phyloP scores from a whole-genome alignment of 2,329 filamentous ascomycete genomes.

The Alternaria incomplexa region DNA sequence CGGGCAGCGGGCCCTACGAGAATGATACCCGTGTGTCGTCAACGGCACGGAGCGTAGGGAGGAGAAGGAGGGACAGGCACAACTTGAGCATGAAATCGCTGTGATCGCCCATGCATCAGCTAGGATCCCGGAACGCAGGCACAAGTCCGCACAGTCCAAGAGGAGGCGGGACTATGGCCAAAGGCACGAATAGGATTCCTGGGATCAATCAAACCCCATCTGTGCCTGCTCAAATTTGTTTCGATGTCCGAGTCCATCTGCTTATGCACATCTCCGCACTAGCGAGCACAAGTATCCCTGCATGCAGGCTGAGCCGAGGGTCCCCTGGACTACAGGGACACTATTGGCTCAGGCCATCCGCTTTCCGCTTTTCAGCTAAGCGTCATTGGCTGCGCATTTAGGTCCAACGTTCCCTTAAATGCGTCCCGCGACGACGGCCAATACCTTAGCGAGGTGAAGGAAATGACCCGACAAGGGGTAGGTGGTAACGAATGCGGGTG shows the following conservation, averaged over 20 bases:
- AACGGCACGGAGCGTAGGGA: slow-evolving; percentile 36
- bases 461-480: slow-evolving; percentile 32
- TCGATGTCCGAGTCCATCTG: slow-evolving; percentile 29
- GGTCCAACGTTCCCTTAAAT: slow-evolving; percentile 24
- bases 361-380: slow-evolving; percentile 7
- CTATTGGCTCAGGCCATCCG: slow-evolving; percentile 20
- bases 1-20: slow-evolving; percentile 16
- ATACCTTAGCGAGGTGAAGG: slow-evolving; percentile 29
- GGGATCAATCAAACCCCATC: slow-evolving; percentile 27
- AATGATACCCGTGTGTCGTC: slow-evolving; percentile 32
- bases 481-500: slow-evolving; percentile 15
- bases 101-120: slow-evolving; percentile 41
- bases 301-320: slow-evolving; percentile 30
- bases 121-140: slow-evolving; percentile 29
- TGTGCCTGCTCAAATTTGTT: slow-evolving; percentile 40
- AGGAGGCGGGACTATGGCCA: slow-evolving; percentile 32
- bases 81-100: slow-evolving; percentile 39
- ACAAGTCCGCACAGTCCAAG: slow-evolving; percentile 39
- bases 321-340: slow-evolving; percentile 10
- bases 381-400: slow-evolving; percentile 28
- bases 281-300: slow-evolving; percentile 40
- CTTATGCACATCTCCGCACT: slow-evolving; percentile 39
- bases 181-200: slow-evolving; percentile 31
- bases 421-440: slow-evolving; percentile 31
- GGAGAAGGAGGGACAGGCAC: slow-evolving; percentile 29